Percentiles rank a stretch among this genome's conserved stretches.
phyloP scores from a whole-genome alignment of 257 asterid genomes.

The Solanum corneliomulleri region DNA sequence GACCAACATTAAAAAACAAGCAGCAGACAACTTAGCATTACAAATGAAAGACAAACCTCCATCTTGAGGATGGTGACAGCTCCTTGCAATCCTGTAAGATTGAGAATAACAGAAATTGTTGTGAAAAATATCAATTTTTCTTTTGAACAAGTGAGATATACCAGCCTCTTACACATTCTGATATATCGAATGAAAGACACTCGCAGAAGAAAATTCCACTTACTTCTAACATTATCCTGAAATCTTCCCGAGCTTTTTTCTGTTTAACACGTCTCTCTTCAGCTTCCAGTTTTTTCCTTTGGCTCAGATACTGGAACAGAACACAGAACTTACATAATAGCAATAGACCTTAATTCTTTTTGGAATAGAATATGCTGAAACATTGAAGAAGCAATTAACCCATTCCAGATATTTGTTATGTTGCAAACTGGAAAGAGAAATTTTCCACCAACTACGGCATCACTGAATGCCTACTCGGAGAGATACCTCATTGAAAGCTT shows the following conservation, averaged over 20 bases:
- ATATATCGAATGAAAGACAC: neutral
- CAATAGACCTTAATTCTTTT: neutral
- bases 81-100: slow-evolving; percentile 67
- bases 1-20: neutral
- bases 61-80: slow-evolving; percentile 56
- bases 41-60: slow-evolving; percentile 56
- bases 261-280: slow-evolving; percentile 77
- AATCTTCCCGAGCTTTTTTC: slow-evolving; percentile 78
- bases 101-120: neutral
- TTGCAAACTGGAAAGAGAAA: neutral
- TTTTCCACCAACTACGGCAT: neutral
- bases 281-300: slow-evolving; percentile 75
- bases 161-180: neutral
- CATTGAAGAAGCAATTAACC: slow-evolving; percentile 1
- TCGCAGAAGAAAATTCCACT: neutral
- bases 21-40: neutral
- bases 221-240: slow-evolving; percentile 81
- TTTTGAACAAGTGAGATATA: neutral
- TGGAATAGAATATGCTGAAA: slow-evolving; percentile 1
- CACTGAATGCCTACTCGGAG: neutral
- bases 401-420: neutral
- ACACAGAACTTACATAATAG: neutral
- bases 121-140: neutral
- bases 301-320: slow-evolving; percentile 59
- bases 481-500: slow-evolving; percentile 79